Evolutionary conservation across 352 stramenopile genomes (phyloP).

Genomic region (Halophytophthora polymorphica): DNA sequence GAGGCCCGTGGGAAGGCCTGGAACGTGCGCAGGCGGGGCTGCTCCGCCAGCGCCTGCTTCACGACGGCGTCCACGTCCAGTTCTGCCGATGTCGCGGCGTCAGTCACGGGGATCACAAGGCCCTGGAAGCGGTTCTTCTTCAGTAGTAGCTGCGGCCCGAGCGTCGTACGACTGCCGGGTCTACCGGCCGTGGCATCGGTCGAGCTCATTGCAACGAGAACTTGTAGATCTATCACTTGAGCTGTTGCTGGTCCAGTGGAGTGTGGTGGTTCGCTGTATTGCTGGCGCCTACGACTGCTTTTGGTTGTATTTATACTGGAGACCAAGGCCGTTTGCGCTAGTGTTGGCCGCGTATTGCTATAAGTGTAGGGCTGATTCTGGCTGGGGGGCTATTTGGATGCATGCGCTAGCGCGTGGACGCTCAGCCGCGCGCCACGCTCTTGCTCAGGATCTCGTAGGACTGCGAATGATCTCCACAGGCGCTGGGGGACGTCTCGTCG

Average conservation of each 20-base stretch:
- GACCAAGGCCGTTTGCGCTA: too few relatives aligned
- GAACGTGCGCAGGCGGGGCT: conserved; percentile 37
- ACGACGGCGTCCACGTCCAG: conserved; percentile 17
- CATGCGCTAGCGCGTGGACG: neutral
- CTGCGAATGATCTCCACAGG: conserved; percentile 59
- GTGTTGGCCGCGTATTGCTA: too few relatives aligned
- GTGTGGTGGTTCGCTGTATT: too few relatives aligned
- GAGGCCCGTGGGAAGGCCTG: conserved; percentile 48
- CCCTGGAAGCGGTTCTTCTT: conserved; percentile 76
- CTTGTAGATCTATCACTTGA: too few relatives aligned
- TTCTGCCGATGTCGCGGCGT: conserved; percentile 11
- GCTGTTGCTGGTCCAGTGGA: too few relatives aligned
- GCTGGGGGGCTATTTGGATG: too few relatives aligned
- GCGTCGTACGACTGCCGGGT: conserved; percentile 20
- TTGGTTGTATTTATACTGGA: too few relatives aligned
- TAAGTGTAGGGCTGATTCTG: too few relatives aligned
- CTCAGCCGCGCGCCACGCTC: conserved; percentile 21
- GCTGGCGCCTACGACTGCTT: too few relatives aligned
- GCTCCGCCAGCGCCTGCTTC: conserved; percentile 25
- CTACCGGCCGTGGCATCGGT: conserved; percentile 1
- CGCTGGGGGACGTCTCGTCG: conserved; percentile 89
- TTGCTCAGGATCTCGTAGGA: conserved; percentile 89
- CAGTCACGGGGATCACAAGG: conserved; percentile 41
- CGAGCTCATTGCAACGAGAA: conserved; percentile 12
- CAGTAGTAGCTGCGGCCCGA: conserved; percentile 50